Base-by-base conservation (phyloP, 75 land plant species). In the Cryptomeria japonica region DNA sequence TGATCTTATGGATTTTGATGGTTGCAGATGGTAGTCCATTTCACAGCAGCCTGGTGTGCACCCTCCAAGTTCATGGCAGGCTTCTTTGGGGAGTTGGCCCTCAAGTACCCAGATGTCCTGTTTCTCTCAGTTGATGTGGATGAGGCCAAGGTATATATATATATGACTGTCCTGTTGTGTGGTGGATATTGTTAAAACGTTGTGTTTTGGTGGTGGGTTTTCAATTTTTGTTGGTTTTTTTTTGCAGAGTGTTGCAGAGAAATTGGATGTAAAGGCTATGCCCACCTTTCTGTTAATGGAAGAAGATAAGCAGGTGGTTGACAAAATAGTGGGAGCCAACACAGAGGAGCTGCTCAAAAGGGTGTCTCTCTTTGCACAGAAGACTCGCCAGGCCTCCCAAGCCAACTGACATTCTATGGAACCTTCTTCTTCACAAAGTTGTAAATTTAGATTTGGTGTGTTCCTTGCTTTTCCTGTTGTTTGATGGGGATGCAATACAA, bases 41-140 rank as follows among this genome's bases (percentile, higher is more conserved):
- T 93, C 51, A 84, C 91, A 22, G 95, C 95, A 12, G 87, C 89
- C 22, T 94, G 94, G 94, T 94, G 95, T 75, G 86, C 87, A 34
- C 95, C 95, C 9, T 94, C 93, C 8, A 85, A 91, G n/a, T 92
- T 89, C 41, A 94, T 94, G 94, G 90, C 92, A 42, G 89, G 89
- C 0, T 88, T 85, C 70, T 89, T 91, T 70, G 93, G 91, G 82
- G 92, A 94, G 34, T 55, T 94, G 88, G 92, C 95, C 3, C 55
- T 80, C 51, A 87, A 49, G 51, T 89, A 90, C 47, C 90, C 70
- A 6, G 86, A 93, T 76, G 34, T 92, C 11, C 88, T 93, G 51
- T 94, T 94, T 80, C 89, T 94, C n/a, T 44, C 73, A 34, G 92
- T 94, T 7, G 95, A 94, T 86, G 92, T 94, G n/a, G 95, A 94